Evolutionary conservation across 208 protist species (phyloP).

Genomic region (Wallacemonas sp.): DNA sequence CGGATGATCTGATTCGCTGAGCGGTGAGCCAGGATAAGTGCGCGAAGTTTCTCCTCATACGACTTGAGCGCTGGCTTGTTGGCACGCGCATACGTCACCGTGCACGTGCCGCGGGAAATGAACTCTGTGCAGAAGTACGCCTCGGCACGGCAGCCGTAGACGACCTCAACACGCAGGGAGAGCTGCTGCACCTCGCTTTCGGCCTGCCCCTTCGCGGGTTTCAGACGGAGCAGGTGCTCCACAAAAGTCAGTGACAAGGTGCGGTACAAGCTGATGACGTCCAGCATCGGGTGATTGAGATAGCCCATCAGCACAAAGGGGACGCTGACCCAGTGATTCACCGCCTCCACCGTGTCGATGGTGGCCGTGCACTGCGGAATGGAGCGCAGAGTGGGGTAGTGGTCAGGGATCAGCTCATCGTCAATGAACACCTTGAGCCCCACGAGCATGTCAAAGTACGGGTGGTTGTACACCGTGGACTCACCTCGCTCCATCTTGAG

Average conservation of each 20-base stretch:
- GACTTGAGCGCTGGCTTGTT: conserved; percentile 45
- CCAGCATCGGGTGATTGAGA: conserved; percentile 48
- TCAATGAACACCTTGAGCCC: conserved; percentile 68
- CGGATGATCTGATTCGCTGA: conserved; percentile 40
- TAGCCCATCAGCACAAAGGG: conserved; percentile 71
- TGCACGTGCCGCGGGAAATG: conserved; percentile 52
- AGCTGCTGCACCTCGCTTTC: conserved; percentile 16
- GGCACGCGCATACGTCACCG: conserved; percentile 38
- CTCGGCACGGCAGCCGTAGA: conserved; percentile 78
- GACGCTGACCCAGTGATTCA: conserved; percentile 58
- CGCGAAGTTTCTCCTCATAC: conserved; percentile 63
- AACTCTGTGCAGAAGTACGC: conserved; percentile 75
- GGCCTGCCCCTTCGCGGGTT: conserved; percentile 9
- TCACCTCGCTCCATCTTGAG: conserved; percentile 26
- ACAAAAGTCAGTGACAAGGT: conserved; percentile 66
- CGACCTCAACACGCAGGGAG: conserved; percentile 59
- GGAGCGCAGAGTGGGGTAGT: conserved; percentile 41
- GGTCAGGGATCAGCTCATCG: conserved; percentile 63
- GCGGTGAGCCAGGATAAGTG: conserved; percentile 28
- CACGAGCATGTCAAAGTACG: conserved; percentile 52
- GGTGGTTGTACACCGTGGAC: conserved; percentile 48
- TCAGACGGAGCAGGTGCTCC: conserved; percentile 60
- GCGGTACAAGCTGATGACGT: conserved; percentile 53
- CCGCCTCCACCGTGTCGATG: conserved; percentile 48
- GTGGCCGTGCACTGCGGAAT: conserved; percentile 68